Evolutionary conservation across 805 yeast genomes (phyloP), one percentile per base, ranked within the genome.

Genomic region (Hanseniaspora jakobsenii): DNA sequence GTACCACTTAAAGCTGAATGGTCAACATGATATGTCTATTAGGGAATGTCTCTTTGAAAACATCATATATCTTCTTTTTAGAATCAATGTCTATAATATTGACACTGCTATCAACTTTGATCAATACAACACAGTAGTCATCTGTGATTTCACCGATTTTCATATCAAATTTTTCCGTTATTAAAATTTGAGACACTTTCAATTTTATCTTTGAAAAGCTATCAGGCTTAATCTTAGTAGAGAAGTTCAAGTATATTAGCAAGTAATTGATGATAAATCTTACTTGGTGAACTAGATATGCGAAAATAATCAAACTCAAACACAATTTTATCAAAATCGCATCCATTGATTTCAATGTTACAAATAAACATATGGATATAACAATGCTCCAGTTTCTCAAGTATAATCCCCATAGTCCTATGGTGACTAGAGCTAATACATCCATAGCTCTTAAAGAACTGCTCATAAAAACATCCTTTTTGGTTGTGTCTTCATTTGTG

Each of bases 81-180:
- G 30, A 13, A 22, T 42, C 39, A 13, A 35, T 35, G 18, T 42
- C 46, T 3, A 42, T 42, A 13, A 42, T 28, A 16, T 42, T 42
- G 1, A 42, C 36, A 9, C 18, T 19, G 2, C 19, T 35, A n/a
- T 42, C 39, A 14, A 42, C 36, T 23, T 42, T 42, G 10, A 42
- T 29, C 10, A 42, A n/a, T 2, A 42, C 35, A 31, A 42, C 34
- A 14, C 36, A 42, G 13, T 32, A 28, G 17, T 42, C 24, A 13
- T 28, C 19, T 22, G 31, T 29, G n/a, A 42, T 28, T 8, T 29
- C 21, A 8, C 29, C 32, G 3, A 42, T 22, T 22, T 42, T 42
- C 10, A 42, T 16, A 9, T 26, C 32, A 17, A 23, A 42, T 18
- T 35, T 42, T 16, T 42, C 46, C 22, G 46, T 42, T 39, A 42